Evolutionary conservation across 2,329 filamentous ascomycete genomes (phyloP).

Genomic region (Epichloe gansuensis): DNA sequence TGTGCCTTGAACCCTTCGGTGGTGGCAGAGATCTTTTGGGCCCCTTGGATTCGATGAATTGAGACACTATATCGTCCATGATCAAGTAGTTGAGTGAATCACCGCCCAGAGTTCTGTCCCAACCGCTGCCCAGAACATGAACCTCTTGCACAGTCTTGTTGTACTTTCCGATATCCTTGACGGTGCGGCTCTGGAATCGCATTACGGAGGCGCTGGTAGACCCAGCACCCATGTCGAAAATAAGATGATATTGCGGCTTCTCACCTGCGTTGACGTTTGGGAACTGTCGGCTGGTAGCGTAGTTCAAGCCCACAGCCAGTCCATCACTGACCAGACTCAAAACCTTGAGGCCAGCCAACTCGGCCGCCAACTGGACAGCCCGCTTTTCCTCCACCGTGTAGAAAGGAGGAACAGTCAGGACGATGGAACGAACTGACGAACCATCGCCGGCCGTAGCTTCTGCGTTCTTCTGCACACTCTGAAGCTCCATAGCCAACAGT

Average conservation of each 20-base stretch:
- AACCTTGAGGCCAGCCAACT: slow-evolving; percentile 78
- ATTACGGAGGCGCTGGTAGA: slow-evolving; percentile 84
- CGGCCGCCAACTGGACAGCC: slow-evolving; percentile 71
- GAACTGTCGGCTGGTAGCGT: slow-evolving; percentile 84
- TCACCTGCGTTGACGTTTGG: slow-evolving; percentile 70
- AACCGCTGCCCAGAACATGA: slow-evolving; percentile 74
- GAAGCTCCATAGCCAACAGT: slow-evolving; percentile 88
- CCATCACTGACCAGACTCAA: slow-evolving; percentile 80
- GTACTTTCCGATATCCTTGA: slow-evolving; percentile 85
- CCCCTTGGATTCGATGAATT: slow-evolving; percentile 61
- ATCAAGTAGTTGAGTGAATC: slow-evolving; percentile 82
- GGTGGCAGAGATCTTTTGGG: slow-evolving; percentile 52
- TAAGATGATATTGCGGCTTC: slow-evolving; percentile 81
- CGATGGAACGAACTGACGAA: slow-evolving; percentile 62
- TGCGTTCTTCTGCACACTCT: slow-evolving; percentile 82
- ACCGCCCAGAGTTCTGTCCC: slow-evolving; percentile 82
- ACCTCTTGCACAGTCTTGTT: slow-evolving; percentile 98
- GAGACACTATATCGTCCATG: slow-evolving; percentile 72
- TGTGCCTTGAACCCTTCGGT: slow-evolving; percentile 55
- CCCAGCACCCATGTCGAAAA: slow-evolving; percentile 97
- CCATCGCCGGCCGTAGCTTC: slow-evolving; percentile 70
- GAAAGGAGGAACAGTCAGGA: slow-evolving; percentile 82
- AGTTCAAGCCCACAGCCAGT: slow-evolving; percentile 85
- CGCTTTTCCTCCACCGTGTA: slow-evolving; percentile 86
- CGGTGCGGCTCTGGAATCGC: slow-evolving; percentile 74